These are phyloP conservation scores for peach (Prunus persica) DNA, from an alignment of 306 rosid species.

Conservation along the genomic window DNA sequence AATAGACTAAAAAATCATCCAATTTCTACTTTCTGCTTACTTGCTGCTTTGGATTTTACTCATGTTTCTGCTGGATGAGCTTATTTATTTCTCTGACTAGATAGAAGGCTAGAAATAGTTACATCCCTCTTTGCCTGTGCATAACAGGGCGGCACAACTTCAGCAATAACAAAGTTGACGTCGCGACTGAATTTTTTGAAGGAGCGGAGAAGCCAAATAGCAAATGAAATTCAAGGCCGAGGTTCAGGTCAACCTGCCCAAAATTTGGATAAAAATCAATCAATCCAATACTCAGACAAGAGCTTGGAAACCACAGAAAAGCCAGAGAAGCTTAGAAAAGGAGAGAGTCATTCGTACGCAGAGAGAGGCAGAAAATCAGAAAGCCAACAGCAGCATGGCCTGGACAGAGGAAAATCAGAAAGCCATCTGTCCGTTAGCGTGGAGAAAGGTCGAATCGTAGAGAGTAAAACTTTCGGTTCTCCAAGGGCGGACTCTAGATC, in stretches of 20 bases:
- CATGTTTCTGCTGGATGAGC: background rate
- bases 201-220: constrained; percentile 58
- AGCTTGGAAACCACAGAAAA: constrained; percentile 36
- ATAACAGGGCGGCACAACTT: constrained; percentile 56
- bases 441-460: constrained; percentile 46
- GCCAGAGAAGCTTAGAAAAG: constrained; percentile 46
- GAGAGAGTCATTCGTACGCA: constrained; percentile 50
- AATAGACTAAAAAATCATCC: background rate
- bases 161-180: constrained; percentile 76
- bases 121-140: constrained; percentile 30
- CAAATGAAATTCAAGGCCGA: constrained; percentile 55
- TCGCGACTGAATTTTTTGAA: constrained; percentile 78
- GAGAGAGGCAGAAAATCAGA: constrained; percentile 39
- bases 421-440: constrained; percentile 32
- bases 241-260: constrained; percentile 33
- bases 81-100: constrained; percentile 8
- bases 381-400: constrained; percentile 27
- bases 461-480: constrained; percentile 23
- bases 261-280: constrained; percentile 42
- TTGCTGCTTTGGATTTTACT: background rate
- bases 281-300: constrained; percentile 20
- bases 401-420: constrained; percentile 69
- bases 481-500: constrained; percentile 31
- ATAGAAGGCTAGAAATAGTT: constrained; percentile 30
- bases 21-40: background rate